Evolutionary conservation across 306 rosid species (phyloP), one percentile per base, ranked within the genome.

Genomic region (Astragalus glycyphyllos): DNA sequence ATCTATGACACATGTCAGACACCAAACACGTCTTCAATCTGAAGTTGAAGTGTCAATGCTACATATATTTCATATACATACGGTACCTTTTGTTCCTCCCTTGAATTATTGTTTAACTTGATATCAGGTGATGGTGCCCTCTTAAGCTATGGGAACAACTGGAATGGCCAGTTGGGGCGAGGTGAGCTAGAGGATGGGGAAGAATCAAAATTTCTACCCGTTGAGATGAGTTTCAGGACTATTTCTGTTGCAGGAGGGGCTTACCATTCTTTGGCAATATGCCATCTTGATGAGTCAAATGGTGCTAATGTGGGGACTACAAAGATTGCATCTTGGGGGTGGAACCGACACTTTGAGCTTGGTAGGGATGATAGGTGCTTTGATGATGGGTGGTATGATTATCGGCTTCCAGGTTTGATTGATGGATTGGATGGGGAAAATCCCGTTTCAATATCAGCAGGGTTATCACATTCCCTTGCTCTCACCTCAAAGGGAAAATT

Each of bases 231-330:
- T 55, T 42, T 75, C 44, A 60, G 56, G 48, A 92, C 91, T 1
- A 37, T 76, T 34, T 85, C 87, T 31, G 34, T 94, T 72, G 88
- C 91, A 59, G 84, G 96, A 49, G 97, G 98, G 71, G 88, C 90
- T 57, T 97, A 97, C 42, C 97, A 90, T 80, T 90, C 96, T 44
- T 80, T 94, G 83, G 97, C 96, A 49, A 80, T 90, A 81, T 94
- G 89, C 50, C 82, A 58, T 80, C 60, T 45, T 73, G 70, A 75
- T 26, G 85, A 82, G 46, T 73, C 80, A 14, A 80, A 73, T 41
- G 74, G 11, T 50, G 34, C 54, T 41, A 47, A 4, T 61, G 80
- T 79, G 49, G 83, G 74, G 72, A 55, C 77, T 5, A 69, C 80
- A 17, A 84, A 84, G 42, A 65, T 86, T 69, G 76, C 86, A 53